These are phyloP conservation scores for Mortierella hygrophila DNA, from an alignment of 192 early-diverging fungal species.

Conservation along the genomic window DNA sequence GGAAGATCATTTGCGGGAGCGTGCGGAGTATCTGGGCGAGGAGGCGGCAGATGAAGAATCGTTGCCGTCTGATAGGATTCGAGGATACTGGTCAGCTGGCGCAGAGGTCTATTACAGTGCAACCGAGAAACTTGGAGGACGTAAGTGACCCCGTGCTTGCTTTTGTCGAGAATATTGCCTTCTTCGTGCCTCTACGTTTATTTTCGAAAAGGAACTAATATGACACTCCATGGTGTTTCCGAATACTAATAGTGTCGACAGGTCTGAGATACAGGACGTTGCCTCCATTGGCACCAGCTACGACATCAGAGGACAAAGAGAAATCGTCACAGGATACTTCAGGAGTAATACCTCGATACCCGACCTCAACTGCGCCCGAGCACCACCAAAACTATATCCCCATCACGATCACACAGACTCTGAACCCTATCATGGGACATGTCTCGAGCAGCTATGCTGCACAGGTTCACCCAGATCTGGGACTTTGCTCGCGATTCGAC, in stretches of 20 bases:
- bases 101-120: constrained; percentile 81
- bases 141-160: constrained; percentile 56
- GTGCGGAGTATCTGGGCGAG: constrained; percentile 29
- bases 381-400: constrained; percentile 56
- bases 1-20: not conserved
- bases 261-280: constrained; percentile 78
- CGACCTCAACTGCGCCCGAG: constrained; percentile 48
- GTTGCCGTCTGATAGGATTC: constrained; percentile 30
- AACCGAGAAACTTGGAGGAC: constrained; percentile 90
- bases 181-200: not conserved
- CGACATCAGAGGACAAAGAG: constrained; percentile 28
- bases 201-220: not conserved
- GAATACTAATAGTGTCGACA: constrained; percentile 65
- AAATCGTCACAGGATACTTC: constrained; percentile 27
- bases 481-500: constrained; percentile 87
- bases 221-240: not conserved
- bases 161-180: not conserved
- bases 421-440: constrained; percentile 96
- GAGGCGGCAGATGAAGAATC: constrained; percentile 29
- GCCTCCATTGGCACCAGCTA: constrained; percentile 41
- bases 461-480: constrained; percentile 76
- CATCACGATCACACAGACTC: constrained; percentile 76
- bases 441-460: constrained; percentile 86
- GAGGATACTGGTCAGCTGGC: constrained; percentile 74
- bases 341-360: constrained; percentile 23